A percentile compares a stretch with the other conserved stretches of the same genome.
Evolutionary conservation across 2,329 filamentous ascomycete species (phyloP).

Genomic region (Ceratocystis harringtonii): DNA sequence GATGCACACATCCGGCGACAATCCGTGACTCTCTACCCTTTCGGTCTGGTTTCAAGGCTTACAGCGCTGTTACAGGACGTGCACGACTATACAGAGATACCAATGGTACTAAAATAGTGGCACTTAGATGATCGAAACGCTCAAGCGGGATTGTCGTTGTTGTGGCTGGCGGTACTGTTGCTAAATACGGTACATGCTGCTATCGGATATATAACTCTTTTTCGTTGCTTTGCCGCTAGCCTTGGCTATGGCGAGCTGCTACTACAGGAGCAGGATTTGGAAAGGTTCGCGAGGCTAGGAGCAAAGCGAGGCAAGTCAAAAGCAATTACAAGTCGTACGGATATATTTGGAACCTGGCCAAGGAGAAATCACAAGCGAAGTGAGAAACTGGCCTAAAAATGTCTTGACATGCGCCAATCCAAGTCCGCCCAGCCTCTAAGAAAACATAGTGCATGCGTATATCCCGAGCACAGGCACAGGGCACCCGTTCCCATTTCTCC

Average conservation of each 20-base stretch:
- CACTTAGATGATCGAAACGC: neutral
- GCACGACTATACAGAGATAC: neutral
- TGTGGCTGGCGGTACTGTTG: neutral
- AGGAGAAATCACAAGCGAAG: neutral
- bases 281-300: neutral
- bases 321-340: neutral
- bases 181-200: neutral
- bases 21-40: neutral
- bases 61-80: neutral
- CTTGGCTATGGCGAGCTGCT: neutral
- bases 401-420: neutral
- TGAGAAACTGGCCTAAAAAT: neutral
- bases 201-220: neutral
- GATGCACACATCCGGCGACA: neutral
- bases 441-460: neutral
- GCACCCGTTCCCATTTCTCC: neutral
- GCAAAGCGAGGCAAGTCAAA: neutral
- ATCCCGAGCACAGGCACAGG: neutral
- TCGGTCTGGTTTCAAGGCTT: neutral
- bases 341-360: neutral
- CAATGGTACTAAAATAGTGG: neutral
- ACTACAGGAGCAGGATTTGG: neutral
- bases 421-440: neutral
- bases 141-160: neutral
- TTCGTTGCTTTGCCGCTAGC: too few relatives aligned